Evolutionary conservation across 2,329 filamentous ascomycete genomes (phyloP).

Genomic region (Aureobasidium sp.): DNA sequence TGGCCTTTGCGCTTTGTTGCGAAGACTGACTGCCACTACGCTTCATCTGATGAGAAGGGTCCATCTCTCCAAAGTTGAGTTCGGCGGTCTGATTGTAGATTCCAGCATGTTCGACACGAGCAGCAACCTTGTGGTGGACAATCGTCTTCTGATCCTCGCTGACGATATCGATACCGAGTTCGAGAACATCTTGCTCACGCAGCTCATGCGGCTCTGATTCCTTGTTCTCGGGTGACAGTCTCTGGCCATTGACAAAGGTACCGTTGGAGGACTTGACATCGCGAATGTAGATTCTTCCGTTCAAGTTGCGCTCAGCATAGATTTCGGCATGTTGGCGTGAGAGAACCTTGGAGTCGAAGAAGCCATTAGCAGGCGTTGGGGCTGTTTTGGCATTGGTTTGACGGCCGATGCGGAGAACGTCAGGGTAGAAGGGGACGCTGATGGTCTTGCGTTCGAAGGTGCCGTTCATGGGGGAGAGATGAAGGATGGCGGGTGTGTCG

Average conservation of each 20-base stretch:
- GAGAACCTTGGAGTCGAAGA: constrained; percentile 95
- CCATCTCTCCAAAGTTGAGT: constrained; percentile 85
- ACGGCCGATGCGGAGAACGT: constrained; percentile 86
- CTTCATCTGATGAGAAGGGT: constrained; percentile 61
- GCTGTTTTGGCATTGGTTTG: constrained; percentile 97
- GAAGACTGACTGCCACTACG: constrained; percentile 41
- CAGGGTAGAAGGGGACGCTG: constrained; percentile 83
- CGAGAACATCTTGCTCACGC: constrained; percentile 81
- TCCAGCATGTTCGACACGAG: constrained; percentile 92
- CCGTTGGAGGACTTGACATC: constrained; percentile 99
- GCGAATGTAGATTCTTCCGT: constrained; percentile 85
- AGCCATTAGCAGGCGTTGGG: constrained; percentile 84
- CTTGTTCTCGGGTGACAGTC: constrained; percentile 85
- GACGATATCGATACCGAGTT: constrained; percentile 96
- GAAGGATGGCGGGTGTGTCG: constrained; percentile 68
- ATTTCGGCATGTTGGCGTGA: constrained; percentile 95
- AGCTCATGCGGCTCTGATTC: constrained; percentile 95
- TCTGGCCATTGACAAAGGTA: constrained; percentile 90
- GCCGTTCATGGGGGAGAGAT: constrained; percentile 82
- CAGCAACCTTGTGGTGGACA: constrained; percentile 95
- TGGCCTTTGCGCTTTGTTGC: constrained; percentile 16
- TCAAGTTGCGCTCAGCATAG: constrained; percentile 57
- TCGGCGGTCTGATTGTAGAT: constrained; percentile 67
- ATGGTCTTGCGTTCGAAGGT: constrained; percentile 98
- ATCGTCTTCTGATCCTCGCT: constrained; percentile 98